A percentile compares a stretch with the other conserved stretches of the same genome.
phyloP scores from a whole-genome alignment of 768 basidiomycete genomes.

The Boletus pseudopeckii region DNA sequence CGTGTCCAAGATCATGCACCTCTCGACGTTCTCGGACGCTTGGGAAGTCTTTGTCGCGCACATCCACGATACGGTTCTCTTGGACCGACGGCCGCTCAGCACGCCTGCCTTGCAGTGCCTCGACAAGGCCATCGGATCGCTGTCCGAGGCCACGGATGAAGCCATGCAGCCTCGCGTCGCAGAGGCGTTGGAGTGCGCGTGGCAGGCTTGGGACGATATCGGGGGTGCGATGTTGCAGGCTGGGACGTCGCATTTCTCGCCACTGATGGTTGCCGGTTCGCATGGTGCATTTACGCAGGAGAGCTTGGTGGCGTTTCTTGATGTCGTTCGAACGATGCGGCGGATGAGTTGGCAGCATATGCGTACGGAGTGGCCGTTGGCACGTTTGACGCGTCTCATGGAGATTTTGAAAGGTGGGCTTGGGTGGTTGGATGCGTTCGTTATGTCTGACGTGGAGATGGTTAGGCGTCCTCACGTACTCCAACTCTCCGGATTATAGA shows the following conservation, averaged over 20 bases:
- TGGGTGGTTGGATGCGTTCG: too few species aligned
- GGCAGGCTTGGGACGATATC: constrained; percentile 66
- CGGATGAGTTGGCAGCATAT: constrained; percentile 46
- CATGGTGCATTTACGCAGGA: constrained; percentile 52
- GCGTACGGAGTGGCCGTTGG: constrained; percentile 58
- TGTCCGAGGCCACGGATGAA: constrained; percentile 33
- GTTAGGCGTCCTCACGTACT: constrained; percentile 73
- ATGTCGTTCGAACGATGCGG: constrained; percentile 62
- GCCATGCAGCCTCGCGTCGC: constrained; percentile 37
- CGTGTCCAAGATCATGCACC: constrained; percentile 63
- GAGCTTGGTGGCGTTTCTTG: constrained; percentile 76
- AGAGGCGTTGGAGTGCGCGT: constrained; percentile 58
- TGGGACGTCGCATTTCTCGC: constrained; percentile 11
- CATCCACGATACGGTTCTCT: constrained; percentile 65
- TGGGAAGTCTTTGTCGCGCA: constrained; percentile 75
- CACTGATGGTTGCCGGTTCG: not conserved
- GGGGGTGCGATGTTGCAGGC: constrained; percentile 49
- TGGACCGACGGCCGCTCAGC: constrained; percentile 67
- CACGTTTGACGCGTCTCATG: constrained; percentile 66
- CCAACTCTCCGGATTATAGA: constrained; percentile 79
- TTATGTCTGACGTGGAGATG: not conserved
- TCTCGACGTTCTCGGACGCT: constrained; percentile 64
- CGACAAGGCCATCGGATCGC: constrained; percentile 71
- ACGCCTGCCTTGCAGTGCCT: constrained; percentile 83
- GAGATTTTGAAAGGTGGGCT: constrained; percentile 66